Evolutionary conservation across 331 rosid genomes (phyloP).

Genomic region (Quercus lobata): DNA sequence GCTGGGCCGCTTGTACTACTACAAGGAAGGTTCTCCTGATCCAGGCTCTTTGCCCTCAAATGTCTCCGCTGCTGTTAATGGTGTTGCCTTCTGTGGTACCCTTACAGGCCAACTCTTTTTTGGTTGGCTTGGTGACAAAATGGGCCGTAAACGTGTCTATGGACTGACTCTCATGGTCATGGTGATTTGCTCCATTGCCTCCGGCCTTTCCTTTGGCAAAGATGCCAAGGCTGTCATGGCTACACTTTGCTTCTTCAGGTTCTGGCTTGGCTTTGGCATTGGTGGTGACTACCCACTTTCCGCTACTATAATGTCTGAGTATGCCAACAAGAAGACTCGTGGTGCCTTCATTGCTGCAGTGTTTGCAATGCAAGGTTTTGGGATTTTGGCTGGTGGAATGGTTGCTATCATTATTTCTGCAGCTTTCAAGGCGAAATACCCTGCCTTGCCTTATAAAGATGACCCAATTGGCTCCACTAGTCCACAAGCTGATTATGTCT

Average conservation of each 20-base stretch:
- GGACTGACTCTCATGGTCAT: constrained; percentile 87
- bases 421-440: constrained; percentile 40
- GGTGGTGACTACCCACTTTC: constrained; percentile 96
- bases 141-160: constrained; percentile 78
- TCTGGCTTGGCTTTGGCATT: constrained; percentile 89
- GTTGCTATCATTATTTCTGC: constrained; percentile 66
- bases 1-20: constrained; percentile 66
- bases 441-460: constrained; percentile 39
- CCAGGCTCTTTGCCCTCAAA: constrained; percentile 67
- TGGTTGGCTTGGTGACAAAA: constrained; percentile 95
- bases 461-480: constrained; percentile 50
- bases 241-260: constrained; percentile 76
- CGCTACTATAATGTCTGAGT: constrained; percentile 92
- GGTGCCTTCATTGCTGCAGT: constrained; percentile 88
- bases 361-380: constrained; percentile 92
- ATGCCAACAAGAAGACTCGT: constrained; percentile 76
- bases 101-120: constrained; percentile 80
- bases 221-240: constrained; percentile 49
- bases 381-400: constrained; percentile 73
- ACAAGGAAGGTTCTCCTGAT: constrained; percentile 22
- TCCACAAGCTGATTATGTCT: constrained; percentile 79
- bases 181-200: constrained; percentile 71
- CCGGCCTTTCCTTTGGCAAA: constrained; percentile 68
- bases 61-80: constrained; percentile 68
- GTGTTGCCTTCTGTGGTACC: constrained; percentile 83